Base-by-base conservation (phyloP, 192 early-diverging fungal species). In the Funneliformis mosseae region DNA sequence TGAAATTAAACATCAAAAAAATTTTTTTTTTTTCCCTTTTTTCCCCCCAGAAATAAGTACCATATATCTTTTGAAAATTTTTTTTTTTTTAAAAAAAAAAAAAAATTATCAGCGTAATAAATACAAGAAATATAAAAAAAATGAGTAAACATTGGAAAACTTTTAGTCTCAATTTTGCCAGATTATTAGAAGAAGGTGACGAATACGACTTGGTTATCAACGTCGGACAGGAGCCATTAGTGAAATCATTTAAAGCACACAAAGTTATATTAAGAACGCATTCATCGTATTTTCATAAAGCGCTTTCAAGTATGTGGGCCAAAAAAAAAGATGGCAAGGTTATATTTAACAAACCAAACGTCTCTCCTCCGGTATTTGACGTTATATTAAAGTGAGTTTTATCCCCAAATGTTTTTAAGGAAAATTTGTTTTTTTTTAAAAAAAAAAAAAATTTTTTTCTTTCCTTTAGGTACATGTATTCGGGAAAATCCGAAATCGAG, bases 381-480 rank as follows among this genome's bases (percentile, higher is more conserved):
- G 67, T 69, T 28, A 69, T 69, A 6, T 27, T 69, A 69, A 69
- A 41, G 67, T 69, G 16, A 55, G 50, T 55, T 55, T 55, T 18
- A 55, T 55, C 33, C 33, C 33, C 33, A 33, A 33, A 1, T 21
- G 16, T 55, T 55, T 55, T 55, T 21, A 55, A 9, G 43, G 9
- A 45, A 9, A 6, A 55, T 21, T 0, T n/a, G 16, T 55, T 55
- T 50, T 50, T 48, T 48, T 50, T 50, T 50, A 4, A 18, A 55
- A 55, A 5, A 18, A 50, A 55, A 16, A 12, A 18, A 55, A 55
- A 48, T 48, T 48, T 55, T 50, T 55, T 55, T 55, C 48, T 5
- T 21, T 55, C 50, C 5, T 45, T 63, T 42, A 79, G 77, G 33
- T 79, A 69, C 12, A 79, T 79, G 23, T 79, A 79, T 55, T 23